Evolutionary conservation across 1,284 basidiomycete genomes (phyloP), one percentile per base, ranked within the genome.

Genomic region (Marasmius fiardii): DNA sequence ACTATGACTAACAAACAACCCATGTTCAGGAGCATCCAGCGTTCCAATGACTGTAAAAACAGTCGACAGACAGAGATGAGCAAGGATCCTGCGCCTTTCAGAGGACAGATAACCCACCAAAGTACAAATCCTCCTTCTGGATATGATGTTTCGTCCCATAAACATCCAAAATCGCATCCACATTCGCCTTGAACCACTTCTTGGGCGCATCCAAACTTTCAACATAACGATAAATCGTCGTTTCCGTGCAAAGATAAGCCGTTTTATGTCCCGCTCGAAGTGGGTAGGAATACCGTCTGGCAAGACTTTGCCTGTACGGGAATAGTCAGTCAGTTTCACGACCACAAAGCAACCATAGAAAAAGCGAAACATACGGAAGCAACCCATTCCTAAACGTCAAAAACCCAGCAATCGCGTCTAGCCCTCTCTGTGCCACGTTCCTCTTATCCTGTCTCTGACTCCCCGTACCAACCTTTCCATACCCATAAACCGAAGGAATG

Each of bases 171-270:
- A 93, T 84, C 12, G 73, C 66, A 60, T 87, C 80, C n/a, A 83
- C 79, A 61, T 90, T 85, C 1, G 77, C 77, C 53, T 81, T 80
- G 64, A 93, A 86, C 86, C 90, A 92, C 55, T 71, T 77, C 66
- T 82, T 86, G 0, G 88, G 81, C 14, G 80, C 78, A 20, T 80
- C 76, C 26, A 87, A 65, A 28, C 77, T 74, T 45, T 83, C 77
- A 59, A 91, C 75, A 63, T 86, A 91, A 16, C 77, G 77, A 65
- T 90, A 89, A 53, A 82, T 73, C 2, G 85, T 86, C 41, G 81
- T 75, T 63, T 92, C 90, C 0, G 84, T 78, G 59, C 82, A 83
- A 43, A 92, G 64, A 54, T 83, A 76, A 1, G 90, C 86, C 18
- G 79, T 72, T 62, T 84, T 84, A 66, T 85, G 86, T 2, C 86